Evolutionary conservation across 805 yeast genomes (phyloP).

Genomic region (Maudiozyma barnettii): DNA sequence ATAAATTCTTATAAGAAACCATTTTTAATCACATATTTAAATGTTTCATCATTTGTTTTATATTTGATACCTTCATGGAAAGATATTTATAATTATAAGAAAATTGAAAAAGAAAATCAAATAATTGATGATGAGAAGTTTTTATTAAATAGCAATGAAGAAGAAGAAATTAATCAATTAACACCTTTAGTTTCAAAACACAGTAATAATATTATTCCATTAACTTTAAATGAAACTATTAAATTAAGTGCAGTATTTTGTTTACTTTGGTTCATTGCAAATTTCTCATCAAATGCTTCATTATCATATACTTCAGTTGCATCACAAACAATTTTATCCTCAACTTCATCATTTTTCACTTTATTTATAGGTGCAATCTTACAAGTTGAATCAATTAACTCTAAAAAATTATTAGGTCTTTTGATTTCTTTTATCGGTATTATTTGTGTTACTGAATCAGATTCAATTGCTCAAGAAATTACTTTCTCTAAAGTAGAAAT

Average conservation of each 20-base stretch:
- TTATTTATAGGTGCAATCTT: slow-evolving; percentile 62
- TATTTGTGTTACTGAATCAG: slow-evolving; percentile 54
- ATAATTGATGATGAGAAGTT: neutral
- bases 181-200: neutral
- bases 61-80: slow-evolving; percentile 50
- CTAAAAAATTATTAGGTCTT: slow-evolving; percentile 55
- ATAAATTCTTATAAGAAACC: slow-evolving; percentile 65
- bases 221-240: slow-evolving; percentile 46
- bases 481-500: slow-evolving; percentile 14
- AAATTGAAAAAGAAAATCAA: slow-evolving; percentile 8
- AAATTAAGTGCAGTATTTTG: slow-evolving; percentile 66
- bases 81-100: slow-evolving; percentile 2
- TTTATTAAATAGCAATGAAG: neutral
- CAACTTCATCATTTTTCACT: slow-evolving; percentile 86
- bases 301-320: slow-evolving; percentile 81
- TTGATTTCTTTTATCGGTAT: slow-evolving; percentile 66
- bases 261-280: slow-evolving; percentile 78
- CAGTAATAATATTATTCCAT: neutral
- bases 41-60: slow-evolving; percentile 69
- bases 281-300: slow-evolving; percentile 74
- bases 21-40: slow-evolving; percentile 80
- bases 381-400: slow-evolving; percentile 56
- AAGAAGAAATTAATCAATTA: neutral
- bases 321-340: slow-evolving; percentile 82
- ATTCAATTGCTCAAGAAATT: slow-evolving; percentile 27